Base-by-base conservation (phyloP, 345 rosid genomes). In the Ceriops tagal region DNA sequence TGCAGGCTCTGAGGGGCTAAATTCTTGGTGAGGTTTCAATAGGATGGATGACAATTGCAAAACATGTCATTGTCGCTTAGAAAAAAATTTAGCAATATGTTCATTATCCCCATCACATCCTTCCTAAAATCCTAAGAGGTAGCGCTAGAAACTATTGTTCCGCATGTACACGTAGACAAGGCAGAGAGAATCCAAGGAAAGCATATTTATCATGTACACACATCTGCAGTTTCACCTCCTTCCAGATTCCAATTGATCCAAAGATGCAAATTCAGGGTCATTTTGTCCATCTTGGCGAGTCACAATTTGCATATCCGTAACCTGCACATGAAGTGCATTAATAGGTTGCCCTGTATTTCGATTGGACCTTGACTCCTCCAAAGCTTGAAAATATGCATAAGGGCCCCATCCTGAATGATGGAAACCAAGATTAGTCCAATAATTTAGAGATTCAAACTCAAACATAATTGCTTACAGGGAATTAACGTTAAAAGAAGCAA, bases 361-460 rank as follows among this genome's bases (percentile, higher is more conserved):
- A 19, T 61, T 27, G 11, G 34, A 19, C 65, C 74, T 78, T 49
- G 86, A 64, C 53, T 79, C 88, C 71, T 81, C 83, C 10, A 76
- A 39, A n/a, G 96, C 96, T 66, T 13, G 72, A 58, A 83, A 87
- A 62, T 87, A 89, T 5, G 89, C 96, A 8, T 84, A 87, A 11
- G 96, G 90, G 16, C 89, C 80, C 90, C 89, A 89, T 64, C 90
- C 92, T 62, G 78, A 31, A 32, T 21, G 26, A 4, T 8, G 7
- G 59, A 56, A 27, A 15, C 16, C 59, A 24, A 56, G 59, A 26
- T 27, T 9, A 56, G 59, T 22, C 2, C 26, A 56, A 56, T 15
- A 56, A 10, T 56, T 10, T 3, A 15, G 16, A 56, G 5, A 27
- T 10, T 21, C 28, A 27, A 56, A 26, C 5, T 8, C 16, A 56